A percentile compares a stretch with the other conserved stretches of the same genome.
phyloP scores from a whole-genome alignment of 495 filamentous ascomycete species.

The Penicillium nucicola region DNA sequence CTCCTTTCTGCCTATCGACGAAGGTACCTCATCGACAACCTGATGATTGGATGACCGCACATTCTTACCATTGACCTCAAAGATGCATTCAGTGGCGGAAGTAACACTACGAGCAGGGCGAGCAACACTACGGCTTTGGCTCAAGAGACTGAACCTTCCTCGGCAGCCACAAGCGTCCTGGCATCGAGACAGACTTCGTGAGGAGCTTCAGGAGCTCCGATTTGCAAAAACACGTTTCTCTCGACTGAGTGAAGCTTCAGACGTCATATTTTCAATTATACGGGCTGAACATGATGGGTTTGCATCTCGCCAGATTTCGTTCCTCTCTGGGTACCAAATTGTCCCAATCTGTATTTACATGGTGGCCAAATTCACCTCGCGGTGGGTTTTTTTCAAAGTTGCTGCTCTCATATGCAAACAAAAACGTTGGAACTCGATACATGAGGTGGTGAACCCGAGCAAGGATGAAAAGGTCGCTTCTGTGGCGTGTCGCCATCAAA shows the following conservation, averaged over 20 bases:
- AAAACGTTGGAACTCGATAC: slow-evolving; percentile 25
- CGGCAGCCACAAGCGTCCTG: slow-evolving; percentile 40
- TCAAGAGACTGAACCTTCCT: slow-evolving; percentile 33
- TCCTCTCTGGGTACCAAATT: slow-evolving; percentile 23
- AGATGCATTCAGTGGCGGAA: no score
- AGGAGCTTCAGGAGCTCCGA: slow-evolving; percentile 41
- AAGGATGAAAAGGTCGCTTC: slow-evolving; percentile 45
- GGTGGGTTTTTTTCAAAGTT: slow-evolving; percentile 47
- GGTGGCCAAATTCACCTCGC: slow-evolving; percentile 48
- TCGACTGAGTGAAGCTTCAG: slow-evolving; percentile 50
- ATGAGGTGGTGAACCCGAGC: slow-evolving; percentile 50
- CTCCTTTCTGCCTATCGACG: no score
- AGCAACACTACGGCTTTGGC: slow-evolving; percentile 25
- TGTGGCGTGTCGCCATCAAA: slow-evolving; percentile 44
- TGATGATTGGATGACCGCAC: no score
- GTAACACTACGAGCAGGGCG: not conserved
- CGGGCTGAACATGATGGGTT: slow-evolving; percentile 42
- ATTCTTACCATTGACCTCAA: no score
- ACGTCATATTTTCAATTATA: slow-evolving; percentile 50
- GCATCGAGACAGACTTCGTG: slow-evolving; percentile 43
- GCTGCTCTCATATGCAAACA: slow-evolving; percentile 37
- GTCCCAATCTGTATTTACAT: slow-evolving; percentile 44
- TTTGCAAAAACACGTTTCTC: slow-evolving; percentile 29
- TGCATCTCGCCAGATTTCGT: slow-evolving; percentile 30
- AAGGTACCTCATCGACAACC: no score